These are phyloP conservation scores for Haberlea rhodopensis DNA, from an alignment of 257 asterid species.

Conservation along the genomic window DNA sequence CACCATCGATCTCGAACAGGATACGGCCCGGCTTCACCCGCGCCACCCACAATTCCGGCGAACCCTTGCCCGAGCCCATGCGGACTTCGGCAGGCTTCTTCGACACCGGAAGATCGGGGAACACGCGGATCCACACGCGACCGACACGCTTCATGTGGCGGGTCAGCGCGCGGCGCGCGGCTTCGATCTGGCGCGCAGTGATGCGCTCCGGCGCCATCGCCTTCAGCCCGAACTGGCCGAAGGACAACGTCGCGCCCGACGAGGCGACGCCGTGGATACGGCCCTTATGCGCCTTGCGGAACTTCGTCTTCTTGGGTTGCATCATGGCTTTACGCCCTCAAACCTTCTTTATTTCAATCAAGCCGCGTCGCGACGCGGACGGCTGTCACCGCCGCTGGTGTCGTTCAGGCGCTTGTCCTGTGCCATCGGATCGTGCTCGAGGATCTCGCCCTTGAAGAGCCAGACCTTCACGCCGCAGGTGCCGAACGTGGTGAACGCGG, in stretches of 20 bases:
- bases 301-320: not conserved
- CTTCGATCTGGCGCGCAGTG: not conserved
- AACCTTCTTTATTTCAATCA: not conserved
- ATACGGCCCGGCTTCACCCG: not conserved
- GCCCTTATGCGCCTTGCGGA: not conserved
- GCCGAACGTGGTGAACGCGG: not conserved
- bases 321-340: not conserved
- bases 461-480: not conserved
- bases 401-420: not conserved
- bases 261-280: not conserved
- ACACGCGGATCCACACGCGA: not conserved
- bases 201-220: not conserved
- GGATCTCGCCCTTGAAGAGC: not conserved
- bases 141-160: not conserved
- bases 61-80: not conserved
- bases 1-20: not conserved
- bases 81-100: not conserved
- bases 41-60: not conserved
- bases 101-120: not conserved
- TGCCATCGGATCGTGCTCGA: not conserved
- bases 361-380: not conserved
- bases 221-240: not conserved
- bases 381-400: not conserved
- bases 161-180: not conserved
- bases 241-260: not conserved